Percentiles rank a stretch among this genome's conserved stretches.
Conservation (phyloP, 2,329 filamentous ascomycete genomes). For the Escovopsis sp. region DNA sequence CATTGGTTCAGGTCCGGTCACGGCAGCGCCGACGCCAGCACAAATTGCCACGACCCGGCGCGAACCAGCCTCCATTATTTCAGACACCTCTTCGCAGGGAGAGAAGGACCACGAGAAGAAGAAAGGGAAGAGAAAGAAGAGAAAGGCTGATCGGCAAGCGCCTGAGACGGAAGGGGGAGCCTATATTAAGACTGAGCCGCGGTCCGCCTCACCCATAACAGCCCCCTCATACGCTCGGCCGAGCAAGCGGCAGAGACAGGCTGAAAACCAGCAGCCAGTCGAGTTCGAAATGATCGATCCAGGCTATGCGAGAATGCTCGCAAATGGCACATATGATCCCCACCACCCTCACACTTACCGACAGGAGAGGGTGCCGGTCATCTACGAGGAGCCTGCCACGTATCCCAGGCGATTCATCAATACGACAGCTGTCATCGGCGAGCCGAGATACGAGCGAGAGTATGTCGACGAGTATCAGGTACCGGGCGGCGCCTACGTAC, state of each 20-base stretch:
- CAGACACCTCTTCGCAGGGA: constrained; percentile 45
- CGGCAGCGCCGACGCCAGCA: constrained; percentile 23
- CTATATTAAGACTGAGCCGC: constrained; percentile 50
- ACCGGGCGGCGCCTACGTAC: constrained; percentile 16
- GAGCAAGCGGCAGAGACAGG: constrained; percentile 40
- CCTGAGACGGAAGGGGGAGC: constrained; percentile 33
- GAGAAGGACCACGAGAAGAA: constrained; percentile 34
- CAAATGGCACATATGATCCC: constrained; percentile 21
- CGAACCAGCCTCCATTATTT: constrained; percentile 35
- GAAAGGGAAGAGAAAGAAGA: constrained; percentile 37
- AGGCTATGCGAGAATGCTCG: constrained; percentile 26
- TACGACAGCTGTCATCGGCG: constrained; percentile 11
- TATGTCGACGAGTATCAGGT: constrained; percentile 19
- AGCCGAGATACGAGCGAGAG: constrained; percentile 17
- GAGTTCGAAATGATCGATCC: constrained; percentile 21
- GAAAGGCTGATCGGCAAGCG: constrained; percentile 35
- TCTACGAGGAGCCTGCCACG: constrained; percentile 17
- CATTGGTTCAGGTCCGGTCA: background rate
- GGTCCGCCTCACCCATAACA: constrained; percentile 44
- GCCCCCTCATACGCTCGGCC: constrained; percentile 38
- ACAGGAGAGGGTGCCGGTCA: constrained; percentile 17
- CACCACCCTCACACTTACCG: constrained; percentile 16
- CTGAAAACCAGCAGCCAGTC: constrained; percentile 25
- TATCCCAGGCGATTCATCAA: constrained; percentile 13
- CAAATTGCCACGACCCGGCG: constrained; percentile 44